Base-by-base conservation (phyloP, 371 early-diverging fungal species). In the Zancudomyces culisetae region DNA sequence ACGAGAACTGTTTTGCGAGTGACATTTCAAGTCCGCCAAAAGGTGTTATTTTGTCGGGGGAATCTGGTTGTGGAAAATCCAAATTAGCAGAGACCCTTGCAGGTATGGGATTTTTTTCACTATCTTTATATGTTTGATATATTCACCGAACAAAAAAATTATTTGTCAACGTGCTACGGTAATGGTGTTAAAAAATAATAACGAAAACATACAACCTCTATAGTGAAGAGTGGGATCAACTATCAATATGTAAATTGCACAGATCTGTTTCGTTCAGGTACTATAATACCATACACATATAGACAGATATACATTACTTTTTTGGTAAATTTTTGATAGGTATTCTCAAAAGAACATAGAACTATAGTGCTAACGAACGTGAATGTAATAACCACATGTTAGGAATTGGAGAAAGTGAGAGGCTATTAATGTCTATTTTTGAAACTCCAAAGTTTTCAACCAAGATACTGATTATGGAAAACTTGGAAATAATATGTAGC, bases 201-300 rank as follows among this genome's bases (percentile, higher is more conserved):
- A 45, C 6, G 8, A 10, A 45, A 35, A 35, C 15, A 15, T 35
- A 35, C 6, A 35, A 6, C 6, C 18, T 68, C 54, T 55, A 42
- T 55, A 56, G 69, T 66, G 42, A 49, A 58, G 48, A 74, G 79
- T 2, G 70, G 67, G 13, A 49, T 80, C 20, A 75, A 76, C 6
- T 80, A 70, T 51, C 63, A 64, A 18, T 35, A 75, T 22, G 52
- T 85, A 30, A 79, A 78, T 54, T 75, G 80, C 45, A 75, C 85
- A 12, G 82, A 85, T 55, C 61, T 85, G 6, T 85, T 83, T 53
- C 70, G 72, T 55, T 63, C 74, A 54, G 76, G 81, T 77, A 67
- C 40, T 26, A 43, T 8, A 10, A 51, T 51, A 43, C 18, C 39
- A 21, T 12, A 49, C 8, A 27, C 6, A 45, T 10, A 45, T 10